Evolutionary conservation across 129 eudicot genomes (phyloP).

Genomic region (Calendula officinalis): DNA sequence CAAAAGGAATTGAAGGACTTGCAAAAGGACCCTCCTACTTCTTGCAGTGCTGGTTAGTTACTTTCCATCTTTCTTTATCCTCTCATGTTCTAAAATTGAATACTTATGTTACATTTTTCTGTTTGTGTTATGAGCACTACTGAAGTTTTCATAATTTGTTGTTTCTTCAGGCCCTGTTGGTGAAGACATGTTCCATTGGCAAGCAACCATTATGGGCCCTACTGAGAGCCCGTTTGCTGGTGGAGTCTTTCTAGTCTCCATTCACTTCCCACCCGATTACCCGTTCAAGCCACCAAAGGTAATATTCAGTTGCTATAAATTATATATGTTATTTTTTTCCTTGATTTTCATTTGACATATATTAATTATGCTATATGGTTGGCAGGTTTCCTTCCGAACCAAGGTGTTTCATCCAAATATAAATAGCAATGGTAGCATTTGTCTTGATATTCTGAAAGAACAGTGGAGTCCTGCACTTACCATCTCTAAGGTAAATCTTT

Average conservation of each 20-base stretch:
- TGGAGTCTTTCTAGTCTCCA: constrained; percentile 66
- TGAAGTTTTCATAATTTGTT: not conserved
- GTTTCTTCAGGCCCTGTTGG: constrained; percentile 64
- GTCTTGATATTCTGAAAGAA: constrained; percentile 77
- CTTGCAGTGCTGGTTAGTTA: constrained; percentile 79
- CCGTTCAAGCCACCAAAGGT: constrained; percentile 92
- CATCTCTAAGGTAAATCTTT: constrained; percentile 54
- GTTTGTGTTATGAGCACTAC: not conserved
- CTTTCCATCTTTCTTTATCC: constrained; percentile 7
- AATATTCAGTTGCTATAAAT: not conserved
- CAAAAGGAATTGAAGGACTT: constrained; percentile 71
- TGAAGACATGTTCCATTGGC: constrained; percentile 88
- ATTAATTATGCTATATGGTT: constrained; percentile 3
- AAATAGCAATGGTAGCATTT: constrained; percentile 79
- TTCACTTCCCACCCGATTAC: constrained; percentile 84
- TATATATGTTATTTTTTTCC: not conserved
- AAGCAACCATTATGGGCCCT: constrained; percentile 89
- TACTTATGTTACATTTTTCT: constrained; percentile 2
- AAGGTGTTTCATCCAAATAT: constrained; percentile 82
- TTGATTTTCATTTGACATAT: too few relatives aligned
- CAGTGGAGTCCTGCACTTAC: constrained; percentile 96
- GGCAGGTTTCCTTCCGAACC: constrained; percentile 72
- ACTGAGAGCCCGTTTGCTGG: constrained; percentile 75
- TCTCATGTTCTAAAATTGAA: not conserved
- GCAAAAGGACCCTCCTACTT: constrained; percentile 76